Base-by-base conservation (phyloP, 495 filamentous ascomycete species). In the Talaromyces trachyspermus region DNA sequence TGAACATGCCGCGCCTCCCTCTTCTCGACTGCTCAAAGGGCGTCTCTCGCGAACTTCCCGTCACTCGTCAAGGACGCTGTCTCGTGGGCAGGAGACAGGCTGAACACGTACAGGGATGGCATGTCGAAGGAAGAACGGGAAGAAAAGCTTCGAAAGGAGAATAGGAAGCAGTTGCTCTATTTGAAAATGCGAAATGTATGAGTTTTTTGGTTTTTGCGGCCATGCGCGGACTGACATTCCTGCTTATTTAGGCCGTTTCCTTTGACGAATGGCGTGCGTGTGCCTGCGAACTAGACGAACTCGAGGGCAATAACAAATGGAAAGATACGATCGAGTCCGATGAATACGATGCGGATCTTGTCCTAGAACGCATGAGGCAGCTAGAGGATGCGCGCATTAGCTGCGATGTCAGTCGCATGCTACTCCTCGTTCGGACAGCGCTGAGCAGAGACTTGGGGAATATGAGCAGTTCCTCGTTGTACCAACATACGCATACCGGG, bases 291-390 rank as follows among this genome's bases (percentile, higher is more conserved):
- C 70, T 96, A 27, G 90, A 96, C 61, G 57, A 70, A 3, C 65
- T 95, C 29, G 89, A 95, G 62, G 81, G 84, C 27, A 87, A 90
- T 55, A 82, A 88, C 52, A 64, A 68, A 6, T 96, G 90, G 90
- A 96, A 95, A 57, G 56, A 63, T 2, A 73, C 81, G n/a, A 57
- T 72, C n/a, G 69, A 76, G 48, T 78, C 69, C 22, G 56, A 74
- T 22, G 84, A 91, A 55, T 94, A 92, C 66, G 70, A 88, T 57
- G 75, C 78, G 5, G 62, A 62, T 0, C 67, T 94, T 11, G 79
- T 96, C 29, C 69, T 78, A 46, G 67, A 75, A 26, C 81, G 86
- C 23, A 67, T 95, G 26, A 68, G 71, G 47, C 79, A 88, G 50
- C 71, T 96, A 41, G 81, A 94, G 42, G 76, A 85, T 17, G 89